Evolutionary conservation across 139 green algal genomes (phyloP), one percentile per base, ranked within the genome.

Genomic region (Spirogloea muscicola): DNA sequence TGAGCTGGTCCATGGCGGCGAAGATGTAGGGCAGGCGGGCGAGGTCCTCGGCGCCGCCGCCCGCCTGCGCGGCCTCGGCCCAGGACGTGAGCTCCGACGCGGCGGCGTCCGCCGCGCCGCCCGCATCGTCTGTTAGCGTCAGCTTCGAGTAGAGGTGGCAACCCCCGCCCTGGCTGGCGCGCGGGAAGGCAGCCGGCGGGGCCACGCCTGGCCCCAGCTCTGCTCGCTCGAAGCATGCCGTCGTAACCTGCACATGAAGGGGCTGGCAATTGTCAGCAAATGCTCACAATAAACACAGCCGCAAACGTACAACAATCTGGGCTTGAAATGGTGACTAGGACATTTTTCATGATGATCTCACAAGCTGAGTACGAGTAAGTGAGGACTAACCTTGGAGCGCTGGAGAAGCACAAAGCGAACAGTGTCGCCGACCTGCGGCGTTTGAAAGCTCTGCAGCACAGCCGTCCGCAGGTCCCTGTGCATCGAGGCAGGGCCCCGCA

Each of bases 111-210:
- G 63, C 61, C 29, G 68, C 62, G 0, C 52, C 37, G 55, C 49
- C 67, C 10, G 37, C 33, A 7, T 25, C 41, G 21, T 39, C 29
- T 16, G 72, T 80, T 21, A 80, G 64, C 34, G 72, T 80, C 49
- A 80, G 68, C 57, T 80, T 79, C 31, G 70, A 49, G 58, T 66
- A 79, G 70, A 9, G 10, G 39, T 72, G 61, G 70, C 70, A 79
- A 16, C 40, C 60, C 13, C 70, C 70, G 27, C 1, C 21, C 29
- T n/a, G n/a, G n/a, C n/a, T n/a, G n/a, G n/a, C n/a, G n/a, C n/a
- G n/a, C n/a, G n/a, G n/a, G n/a, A n/a, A n/a, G n/a, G n/a, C n/a
- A n/a, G n/a, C n/a, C n/a, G n/a, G n/a, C n/a, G n/a, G n/a, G n/a
- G n/a, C n/a, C n/a, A n/a, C n/a, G n/a, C n/a, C n/a, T n/a, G n/a